phyloP scores from a whole-genome alignment of 306 rosid genomes.

The Vigna trinervia region DNA sequence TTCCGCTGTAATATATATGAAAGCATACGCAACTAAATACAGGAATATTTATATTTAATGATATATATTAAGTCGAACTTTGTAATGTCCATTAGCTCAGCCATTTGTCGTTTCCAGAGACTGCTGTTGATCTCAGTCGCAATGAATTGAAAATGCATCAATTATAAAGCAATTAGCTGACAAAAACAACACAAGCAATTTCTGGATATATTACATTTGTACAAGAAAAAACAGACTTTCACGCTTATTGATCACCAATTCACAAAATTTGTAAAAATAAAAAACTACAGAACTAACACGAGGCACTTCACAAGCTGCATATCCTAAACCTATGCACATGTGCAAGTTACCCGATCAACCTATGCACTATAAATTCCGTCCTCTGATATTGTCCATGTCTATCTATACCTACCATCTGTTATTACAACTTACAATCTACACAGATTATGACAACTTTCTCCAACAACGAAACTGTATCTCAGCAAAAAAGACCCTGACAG shows the following conservation, averaged over 20 bases:
- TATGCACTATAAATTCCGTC: slow-evolving; percentile 23
- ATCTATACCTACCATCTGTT: slow-evolving; percentile 41
- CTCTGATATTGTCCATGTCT: slow-evolving; percentile 35
- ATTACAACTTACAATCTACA: slow-evolving; percentile 43
- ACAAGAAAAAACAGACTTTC: slow-evolving; percentile 23
- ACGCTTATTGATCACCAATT: slow-evolving; percentile 28
- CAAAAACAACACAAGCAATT: not conserved
- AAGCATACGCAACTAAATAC: not conserved
- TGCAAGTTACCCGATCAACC: slow-evolving; percentile 39
- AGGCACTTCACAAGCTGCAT: slow-evolving; percentile 34
- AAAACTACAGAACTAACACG: slow-evolving; percentile 34
- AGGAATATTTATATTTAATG: too few relatives aligned
- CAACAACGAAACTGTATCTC: slow-evolving; percentile 39
- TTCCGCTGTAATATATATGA: not conserved
- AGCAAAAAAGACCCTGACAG: slow-evolving; percentile 29
- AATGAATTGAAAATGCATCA: slow-evolving; percentile 25
- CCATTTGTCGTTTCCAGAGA: slow-evolving; percentile 10
- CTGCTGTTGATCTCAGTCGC: slow-evolving; percentile 1
- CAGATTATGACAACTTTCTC: slow-evolving; percentile 35
- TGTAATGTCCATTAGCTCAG: slow-evolving; percentile 12
- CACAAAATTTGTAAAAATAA: slow-evolving; percentile 34
- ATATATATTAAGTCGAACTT: not conserved
- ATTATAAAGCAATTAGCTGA: slow-evolving; percentile 12
- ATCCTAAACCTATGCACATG: slow-evolving; percentile 44
- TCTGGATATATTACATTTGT: slow-evolving; percentile 37